Evolutionary conservation across 2,329 filamentous ascomycete species (phyloP), one percentile per base, ranked within the genome.

Genomic region (Diaporthe humulicola): DNA sequence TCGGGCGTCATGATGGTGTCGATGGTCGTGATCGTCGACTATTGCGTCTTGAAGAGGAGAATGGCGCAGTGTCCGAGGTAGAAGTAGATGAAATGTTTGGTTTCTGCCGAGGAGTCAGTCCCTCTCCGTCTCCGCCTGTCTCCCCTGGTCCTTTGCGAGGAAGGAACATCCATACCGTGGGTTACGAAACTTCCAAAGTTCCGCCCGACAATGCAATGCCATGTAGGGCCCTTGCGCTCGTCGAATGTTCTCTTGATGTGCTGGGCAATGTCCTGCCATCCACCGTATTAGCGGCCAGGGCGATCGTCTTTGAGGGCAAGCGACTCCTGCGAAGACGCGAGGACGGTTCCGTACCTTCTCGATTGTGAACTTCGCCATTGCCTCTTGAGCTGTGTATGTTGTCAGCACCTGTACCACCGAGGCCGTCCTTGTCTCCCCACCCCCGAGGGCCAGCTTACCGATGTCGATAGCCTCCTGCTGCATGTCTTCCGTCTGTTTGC

Each of bases 81-180:
- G 88, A 99, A 99, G 88, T 99, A 99, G 84, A 99, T 98, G 88
- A 99, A 99, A 86, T 99, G 97, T 88, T 98, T 98, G 38, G 97
- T 98, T 86, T 98, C 97, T 98, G 87, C 30, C 50, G 56, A 12
- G 4, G 25, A 8, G 36, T 56, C 45, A 73, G 70, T 74, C 78
- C 52, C 71, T 66, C 56, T 42, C 42, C 22, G 19, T 25, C 19
- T 48, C 9, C 48, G 10, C 25, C 14, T 30, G n/a, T n/a, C 22
- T 28, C 12, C 3, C 15, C 15, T 25, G 1, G 30, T 1, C 15
- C 19, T 5, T 14, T 73, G 50, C 2, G 64, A 61, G 48, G 64
- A 67, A 19, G 77, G 42, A 30, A 28, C 60, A 25, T 36, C 79
- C 90, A 76, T 90, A 98, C 96, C 96, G 82, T 99, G 97, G 54